Evolutionary conservation across 768 basidiomycete species (phyloP).

Genomic region (Tubosaeta sp.): DNA sequence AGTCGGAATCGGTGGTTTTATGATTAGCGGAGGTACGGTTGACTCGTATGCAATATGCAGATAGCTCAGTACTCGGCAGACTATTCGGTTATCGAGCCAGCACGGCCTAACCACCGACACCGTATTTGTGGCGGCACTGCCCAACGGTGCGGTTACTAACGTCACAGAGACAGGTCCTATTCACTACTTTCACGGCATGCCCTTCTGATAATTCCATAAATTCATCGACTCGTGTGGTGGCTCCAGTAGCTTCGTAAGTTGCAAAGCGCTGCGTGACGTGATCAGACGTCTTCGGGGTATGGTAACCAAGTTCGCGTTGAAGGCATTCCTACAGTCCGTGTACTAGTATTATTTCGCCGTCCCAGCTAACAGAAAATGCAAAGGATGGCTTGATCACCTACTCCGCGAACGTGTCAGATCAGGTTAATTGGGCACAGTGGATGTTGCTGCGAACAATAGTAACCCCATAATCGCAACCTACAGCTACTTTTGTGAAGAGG

Average conservation of each 20-base stretch:
- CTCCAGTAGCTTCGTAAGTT: slow-evolving; percentile 51
- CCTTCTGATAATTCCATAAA: not conserved
- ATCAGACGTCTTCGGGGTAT: slow-evolving; percentile 39
- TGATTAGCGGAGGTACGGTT: slow-evolving; percentile 48
- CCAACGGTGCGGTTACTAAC: slow-evolving; percentile 36
- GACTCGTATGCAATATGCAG: not conserved
- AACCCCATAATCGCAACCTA: slow-evolving; percentile 39
- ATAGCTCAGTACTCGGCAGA: not conserved
- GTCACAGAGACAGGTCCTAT: slow-evolving; percentile 37
- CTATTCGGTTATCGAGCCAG: slow-evolving; percentile 47
- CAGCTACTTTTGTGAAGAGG: slow-evolving; percentile 24
- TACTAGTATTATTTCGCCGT: not conserved
- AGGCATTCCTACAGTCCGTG: slow-evolving; percentile 45
- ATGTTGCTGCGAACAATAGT: slow-evolving; percentile 12
- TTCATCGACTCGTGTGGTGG: slow-evolving; percentile 42
- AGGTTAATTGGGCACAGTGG: slow-evolving; percentile 14
- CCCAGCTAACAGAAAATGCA: not conserved
- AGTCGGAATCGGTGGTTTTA: slow-evolving; percentile 55
- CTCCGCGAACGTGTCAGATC: slow-evolving; percentile 3
- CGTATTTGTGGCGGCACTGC: slow-evolving; percentile 52
- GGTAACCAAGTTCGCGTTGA: slow-evolving; percentile 54
- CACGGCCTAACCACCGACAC: slow-evolving; percentile 55
- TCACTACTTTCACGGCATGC: slow-evolving; percentile 41
- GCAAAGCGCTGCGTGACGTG: not conserved
- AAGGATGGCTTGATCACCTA: slow-evolving; percentile 48